A percentile compares a stretch with the other conserved stretches of the same genome.
These are phyloP conservation scores for Hymenoscyphus linearis DNA, from an alignment of 2,329 filamentous ascomycete genomes.

Conservation along the genomic window DNA sequence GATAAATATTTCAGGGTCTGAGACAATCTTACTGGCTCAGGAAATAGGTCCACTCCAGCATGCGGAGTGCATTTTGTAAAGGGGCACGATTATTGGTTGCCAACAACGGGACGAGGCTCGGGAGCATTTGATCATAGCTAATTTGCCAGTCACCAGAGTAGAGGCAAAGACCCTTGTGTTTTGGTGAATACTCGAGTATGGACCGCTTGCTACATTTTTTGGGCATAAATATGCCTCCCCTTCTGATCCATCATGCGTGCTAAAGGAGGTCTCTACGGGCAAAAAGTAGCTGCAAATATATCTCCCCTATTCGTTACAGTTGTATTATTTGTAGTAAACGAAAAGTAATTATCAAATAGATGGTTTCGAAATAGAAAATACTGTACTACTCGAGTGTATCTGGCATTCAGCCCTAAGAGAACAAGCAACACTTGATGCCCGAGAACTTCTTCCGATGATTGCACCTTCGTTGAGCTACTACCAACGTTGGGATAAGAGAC, in stretches of 20 bases:
- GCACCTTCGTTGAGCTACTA: not conserved
- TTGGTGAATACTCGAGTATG: too few relatives aligned
- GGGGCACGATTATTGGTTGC: not conserved
- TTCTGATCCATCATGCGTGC: too few relatives aligned
- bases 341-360: too few relatives aligned
- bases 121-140: not conserved
- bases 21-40: not conserved
- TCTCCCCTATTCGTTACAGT: too few relatives aligned
- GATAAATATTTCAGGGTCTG: not conserved
- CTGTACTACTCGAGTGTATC: not conserved
- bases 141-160: not conserved
- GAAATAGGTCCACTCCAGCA: not conserved
- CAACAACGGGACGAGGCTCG: not conserved
- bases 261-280: too few relatives aligned
- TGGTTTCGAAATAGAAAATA: too few relatives aligned
- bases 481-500: not conserved
- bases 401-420: not conserved
- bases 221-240: too few relatives aligned
- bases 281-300: too few relatives aligned
- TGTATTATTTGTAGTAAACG: too few relatives aligned
- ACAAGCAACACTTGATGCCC: not conserved
- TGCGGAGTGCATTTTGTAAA: too few relatives aligned
- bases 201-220: too few relatives aligned
- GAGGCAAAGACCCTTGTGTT: not conserved
- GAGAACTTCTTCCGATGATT: not conserved